A percentile compares a stretch with the other conserved stretches of the same genome.
phyloP scores from a whole-genome alignment of 352 stramenopile species.

The Thalassiosira ordinaria region DNA sequence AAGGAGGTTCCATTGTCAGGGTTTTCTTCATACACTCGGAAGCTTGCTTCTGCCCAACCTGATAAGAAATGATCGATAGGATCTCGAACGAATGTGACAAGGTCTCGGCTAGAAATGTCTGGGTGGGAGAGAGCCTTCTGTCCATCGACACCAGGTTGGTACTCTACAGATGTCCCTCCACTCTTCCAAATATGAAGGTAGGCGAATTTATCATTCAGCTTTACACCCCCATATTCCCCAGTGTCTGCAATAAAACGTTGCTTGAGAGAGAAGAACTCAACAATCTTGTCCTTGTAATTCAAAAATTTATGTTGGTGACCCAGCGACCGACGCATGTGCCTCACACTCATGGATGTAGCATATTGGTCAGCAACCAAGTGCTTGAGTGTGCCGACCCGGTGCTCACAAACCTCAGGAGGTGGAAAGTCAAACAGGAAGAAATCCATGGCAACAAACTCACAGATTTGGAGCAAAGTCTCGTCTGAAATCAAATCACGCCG shows the following conservation, averaged over 20 bases:
- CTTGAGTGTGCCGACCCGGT: no score
- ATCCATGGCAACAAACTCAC: slow-evolving; percentile 25
- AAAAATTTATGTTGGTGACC: no score
- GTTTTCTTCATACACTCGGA: slow-evolving; percentile 11
- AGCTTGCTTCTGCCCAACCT: slow-evolving; percentile 15
- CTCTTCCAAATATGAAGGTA: slow-evolving; percentile 43
- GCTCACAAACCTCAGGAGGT: no score
- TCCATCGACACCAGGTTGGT: neutral
- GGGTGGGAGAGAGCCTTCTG: neutral
- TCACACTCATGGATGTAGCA: no score
- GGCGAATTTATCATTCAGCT: slow-evolving; percentile 35
- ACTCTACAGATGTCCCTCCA: slow-evolving; percentile 27
- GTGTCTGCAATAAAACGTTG: no score
- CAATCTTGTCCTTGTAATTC: no score
- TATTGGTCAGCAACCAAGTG: no score
- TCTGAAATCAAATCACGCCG: slow-evolving; percentile 9
- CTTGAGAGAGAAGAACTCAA: no score
- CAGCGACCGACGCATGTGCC: no score
- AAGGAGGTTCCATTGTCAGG: neutral
- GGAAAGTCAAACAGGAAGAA: slow-evolving; percentile 50
- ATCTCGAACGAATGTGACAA: slow-evolving; percentile 36
- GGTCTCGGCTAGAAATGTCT: slow-evolving; percentile 14
- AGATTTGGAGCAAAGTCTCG: slow-evolving; percentile 7
- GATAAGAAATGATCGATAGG: slow-evolving; percentile 42
- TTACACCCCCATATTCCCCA: no score